phyloP scores from a whole-genome alignment of 1,284 basidiomycete species.

The Thecaphora frezii region DNA sequence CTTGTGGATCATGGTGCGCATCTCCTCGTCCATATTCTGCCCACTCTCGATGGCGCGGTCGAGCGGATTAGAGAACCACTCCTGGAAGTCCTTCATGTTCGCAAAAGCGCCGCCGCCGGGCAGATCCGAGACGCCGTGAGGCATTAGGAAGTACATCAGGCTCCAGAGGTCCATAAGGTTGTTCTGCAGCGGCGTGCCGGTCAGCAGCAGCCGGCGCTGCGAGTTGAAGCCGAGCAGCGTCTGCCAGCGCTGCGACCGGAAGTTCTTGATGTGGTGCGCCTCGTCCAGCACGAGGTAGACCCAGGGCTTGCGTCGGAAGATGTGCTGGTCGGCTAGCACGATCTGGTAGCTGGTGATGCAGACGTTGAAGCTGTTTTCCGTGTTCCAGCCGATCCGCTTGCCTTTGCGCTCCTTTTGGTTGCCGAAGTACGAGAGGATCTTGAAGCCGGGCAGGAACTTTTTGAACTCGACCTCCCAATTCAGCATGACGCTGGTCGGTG shows the following conservation, averaged over 20 bases:
- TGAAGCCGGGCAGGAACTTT: constrained; percentile 93
- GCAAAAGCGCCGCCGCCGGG: constrained; percentile 73
- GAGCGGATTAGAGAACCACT: constrained; percentile 86
- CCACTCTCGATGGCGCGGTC: constrained; percentile 92
- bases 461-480: constrained; percentile 99
- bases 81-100: constrained; percentile 88
- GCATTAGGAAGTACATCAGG: constrained; percentile 92
- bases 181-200: constrained; percentile 92
- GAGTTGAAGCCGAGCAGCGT: constrained; percentile 91
- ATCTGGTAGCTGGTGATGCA: constrained; percentile 95
- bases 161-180: constrained; percentile 95
- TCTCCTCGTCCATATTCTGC: constrained; percentile 77
- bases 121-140: constrained; percentile 63
- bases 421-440: constrained; percentile 87
- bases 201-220: constrained; percentile 81
- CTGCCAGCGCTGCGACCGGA: constrained; percentile 92
- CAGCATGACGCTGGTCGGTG: constrained; percentile 89
- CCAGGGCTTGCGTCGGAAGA: constrained; percentile 93
- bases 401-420: constrained; percentile 88
- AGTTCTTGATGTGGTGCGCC: constrained; percentile 99
- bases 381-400: constrained; percentile 89
- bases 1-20: constrained; percentile 80
- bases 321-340: constrained; percentile 83
- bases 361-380: constrained; percentile 88
- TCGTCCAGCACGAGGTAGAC: constrained; percentile 96